These are phyloP conservation scores for Cytospora piceae DNA, from an alignment of 2,329 filamentous ascomycete genomes.

Conservation along the genomic window DNA sequence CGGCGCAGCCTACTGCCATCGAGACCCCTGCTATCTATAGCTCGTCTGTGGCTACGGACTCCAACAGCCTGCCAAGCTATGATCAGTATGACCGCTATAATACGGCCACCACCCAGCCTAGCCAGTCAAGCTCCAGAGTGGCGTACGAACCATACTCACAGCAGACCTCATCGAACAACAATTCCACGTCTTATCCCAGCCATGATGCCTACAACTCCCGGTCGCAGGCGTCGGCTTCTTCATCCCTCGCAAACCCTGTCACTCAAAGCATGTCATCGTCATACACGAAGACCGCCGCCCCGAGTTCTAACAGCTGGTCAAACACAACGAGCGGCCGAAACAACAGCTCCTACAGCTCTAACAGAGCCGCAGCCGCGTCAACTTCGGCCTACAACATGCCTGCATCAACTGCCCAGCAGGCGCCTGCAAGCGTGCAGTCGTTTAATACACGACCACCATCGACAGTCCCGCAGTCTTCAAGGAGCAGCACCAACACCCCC, in stretches of 20 bases:
- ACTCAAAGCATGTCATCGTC: slow-evolving; percentile 37
- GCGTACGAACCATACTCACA: slow-evolving; percentile 42
- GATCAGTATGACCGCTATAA: slow-evolving; percentile 34
- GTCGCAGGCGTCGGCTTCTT: slow-evolving; percentile 29
- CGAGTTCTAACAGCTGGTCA: slow-evolving; percentile 35
- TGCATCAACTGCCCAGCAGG: slow-evolving; percentile 32
- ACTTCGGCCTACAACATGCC: slow-evolving; percentile 33
- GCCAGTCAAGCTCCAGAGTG: slow-evolving; percentile 34
- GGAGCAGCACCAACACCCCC: slow-evolving; percentile 32
- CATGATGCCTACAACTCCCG: slow-evolving; percentile 36
- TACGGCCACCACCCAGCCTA: slow-evolving; percentile 23
- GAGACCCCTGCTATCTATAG: slow-evolving; percentile 31
- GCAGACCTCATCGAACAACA: slow-evolving; percentile 28
- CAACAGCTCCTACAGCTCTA: slow-evolving; percentile 38
- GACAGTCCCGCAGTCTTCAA: slow-evolving; percentile 32
- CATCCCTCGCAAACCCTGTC: slow-evolving; percentile 31
- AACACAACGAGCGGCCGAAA: slow-evolving; percentile 35
- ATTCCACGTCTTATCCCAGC: slow-evolving; percentile 33
- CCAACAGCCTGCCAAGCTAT: slow-evolving; percentile 32
- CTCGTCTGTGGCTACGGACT: slow-evolving; percentile 24
- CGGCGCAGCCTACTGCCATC: slow-evolving; percentile 24
- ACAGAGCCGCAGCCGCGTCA: slow-evolving; percentile 33
- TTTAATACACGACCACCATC: slow-evolving; percentile 37
- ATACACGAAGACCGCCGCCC: slow-evolving; percentile 36
- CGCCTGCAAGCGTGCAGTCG: slow-evolving; percentile 30